Conservation (phyloP, 2,329 filamentous ascomycete species). For the Hypoxylon sp. region DNA sequence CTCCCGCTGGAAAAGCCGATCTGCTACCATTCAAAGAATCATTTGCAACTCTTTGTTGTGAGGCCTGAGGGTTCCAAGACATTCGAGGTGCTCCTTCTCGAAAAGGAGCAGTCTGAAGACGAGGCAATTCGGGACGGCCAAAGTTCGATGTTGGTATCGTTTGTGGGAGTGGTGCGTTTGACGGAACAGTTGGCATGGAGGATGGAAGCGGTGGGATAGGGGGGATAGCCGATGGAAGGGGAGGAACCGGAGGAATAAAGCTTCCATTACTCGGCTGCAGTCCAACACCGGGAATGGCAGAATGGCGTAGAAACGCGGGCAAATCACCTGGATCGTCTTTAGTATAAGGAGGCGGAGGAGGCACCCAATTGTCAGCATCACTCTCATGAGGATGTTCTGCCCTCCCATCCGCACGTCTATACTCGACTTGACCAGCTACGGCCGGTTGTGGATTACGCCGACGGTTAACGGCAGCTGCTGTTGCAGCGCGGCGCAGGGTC, state of each 20-base stretch:
- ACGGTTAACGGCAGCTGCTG: slow-evolving; percentile 81
- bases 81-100: slow-evolving; percentile 40
- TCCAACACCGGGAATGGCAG: slow-evolving; percentile 58
- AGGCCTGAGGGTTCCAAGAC: slow-evolving; percentile 42
- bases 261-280: slow-evolving; percentile 10
- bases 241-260: slow-evolving; percentile 45
- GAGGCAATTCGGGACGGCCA: slow-evolving; percentile 51
- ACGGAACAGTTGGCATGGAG: slow-evolving; percentile 42
- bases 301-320: slow-evolving; percentile 69
- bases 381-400: slow-evolving; percentile 86
- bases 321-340: slow-evolving; percentile 72
- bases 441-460: slow-evolving; percentile 73
- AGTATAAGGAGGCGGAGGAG: slow-evolving; percentile 85
- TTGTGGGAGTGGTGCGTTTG: slow-evolving; percentile 30
- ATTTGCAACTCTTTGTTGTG: slow-evolving; percentile 34
- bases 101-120: slow-evolving; percentile 50
- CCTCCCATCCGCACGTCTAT: slow-evolving; percentile 77
- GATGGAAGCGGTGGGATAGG: slow-evolving; percentile 45
- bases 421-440: slow-evolving; percentile 69
- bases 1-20: slow-evolving; percentile 20
- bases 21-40: slow-evolving; percentile 21
- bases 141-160: slow-evolving; percentile 16
- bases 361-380: slow-evolving; percentile 90
- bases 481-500: slow-evolving; percentile 79
- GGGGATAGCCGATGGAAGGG: slow-evolving; percentile 44